Evolutionary conservation across 768 basidiomycete species (phyloP), one percentile per base, ranked within the genome.

Genomic region (Astraeus odoratus): DNA sequence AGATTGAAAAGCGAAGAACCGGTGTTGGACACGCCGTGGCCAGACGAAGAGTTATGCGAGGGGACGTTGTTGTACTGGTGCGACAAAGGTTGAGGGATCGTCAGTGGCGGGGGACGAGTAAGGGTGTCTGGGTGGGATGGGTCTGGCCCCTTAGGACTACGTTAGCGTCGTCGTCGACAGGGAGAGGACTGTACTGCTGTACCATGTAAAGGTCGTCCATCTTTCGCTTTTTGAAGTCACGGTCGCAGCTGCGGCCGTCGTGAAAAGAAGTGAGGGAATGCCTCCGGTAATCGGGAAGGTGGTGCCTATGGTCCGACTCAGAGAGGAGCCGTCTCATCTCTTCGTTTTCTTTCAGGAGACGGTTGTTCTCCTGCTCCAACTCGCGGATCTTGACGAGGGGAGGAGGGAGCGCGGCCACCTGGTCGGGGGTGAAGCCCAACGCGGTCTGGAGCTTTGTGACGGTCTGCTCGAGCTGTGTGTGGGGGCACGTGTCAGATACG

Each of bases 391-490:
- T 83, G 53, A 78, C 64, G 8, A 83, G 70, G 0, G 85, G 82
- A 1, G 86, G 81, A 0, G 86, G 85, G 2, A 88, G 71, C 1
- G 80, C 78, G 3, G 77, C 74, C 20, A 87, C 78, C 53, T 89
- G 82, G 56, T 90, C 88, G 16, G 83, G 78, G 8, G 85, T 72
- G 50, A 81, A 77, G 1, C 81, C 80, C 31, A 87, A 71, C 0
- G 81, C 79, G 0, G 80, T 80, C 57, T 91, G 88, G 3, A 92
- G 76, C 57, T 88, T 88, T 0, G 85, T 84, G 24, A 92, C 87
- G 0, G 86, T 90, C 60, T 85, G 80, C 55, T 92, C 88, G 48
- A 92, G 74, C 89, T 91, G 10, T n/a, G n/a, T n/a, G n/a, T n/a
- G 10, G 45, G 46, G 42, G 56, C 46, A 19, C 18, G 9, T 2